Base-by-base conservation (phyloP, 805 yeast species). In the Kuraishia capsulata region DNA sequence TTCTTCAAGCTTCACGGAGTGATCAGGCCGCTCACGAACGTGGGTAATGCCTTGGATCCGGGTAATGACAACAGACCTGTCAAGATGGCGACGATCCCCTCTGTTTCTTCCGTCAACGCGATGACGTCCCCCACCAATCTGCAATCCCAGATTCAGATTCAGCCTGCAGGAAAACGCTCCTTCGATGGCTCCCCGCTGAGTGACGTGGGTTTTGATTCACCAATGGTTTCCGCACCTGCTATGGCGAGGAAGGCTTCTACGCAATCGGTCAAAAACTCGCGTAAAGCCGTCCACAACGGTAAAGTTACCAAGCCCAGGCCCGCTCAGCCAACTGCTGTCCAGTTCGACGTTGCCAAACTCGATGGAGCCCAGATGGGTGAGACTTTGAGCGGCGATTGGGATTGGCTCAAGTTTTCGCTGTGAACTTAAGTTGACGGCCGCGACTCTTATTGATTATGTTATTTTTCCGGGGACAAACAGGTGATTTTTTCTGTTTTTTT, bases 1-100 rank as follows among this genome's bases (percentile, higher is more conserved):
- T 87, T 88, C 51, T 68, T 86, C 48, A 89, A 89, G 63, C 69
- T 89, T 28, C 97, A 89, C 55, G 96, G 96, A 30, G 62, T 54
- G 14, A 54, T 56, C 13, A 48, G 63, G 39, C 61, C 62, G n/a
- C 42, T 49, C 39, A 47, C 43, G 35, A 48, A 46, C 37, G 44
- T 17, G 24, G 42, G 20, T 23, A 32, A 11, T 13, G 19, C 31
- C 26, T 33, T 30, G 9, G 39, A 26, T 35, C 33, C 20, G 24
- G 32, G 20, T 40, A 44, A 36, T 33, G 36, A 26, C 35, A 38
- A 14, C 25, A 38, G 26, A 14, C 33, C 23, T 25, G 8, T 18
- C 38, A 19, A 29, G 39, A 25, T 28, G 20, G 30, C 31, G 10
- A 23, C 26, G 8, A 11, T 23, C 10, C 26, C 26, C 26, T 8